These are phyloP conservation scores for Picea sitchensis DNA, from an alignment of 75 land plant genomes.

Conservation along the genomic window DNA sequence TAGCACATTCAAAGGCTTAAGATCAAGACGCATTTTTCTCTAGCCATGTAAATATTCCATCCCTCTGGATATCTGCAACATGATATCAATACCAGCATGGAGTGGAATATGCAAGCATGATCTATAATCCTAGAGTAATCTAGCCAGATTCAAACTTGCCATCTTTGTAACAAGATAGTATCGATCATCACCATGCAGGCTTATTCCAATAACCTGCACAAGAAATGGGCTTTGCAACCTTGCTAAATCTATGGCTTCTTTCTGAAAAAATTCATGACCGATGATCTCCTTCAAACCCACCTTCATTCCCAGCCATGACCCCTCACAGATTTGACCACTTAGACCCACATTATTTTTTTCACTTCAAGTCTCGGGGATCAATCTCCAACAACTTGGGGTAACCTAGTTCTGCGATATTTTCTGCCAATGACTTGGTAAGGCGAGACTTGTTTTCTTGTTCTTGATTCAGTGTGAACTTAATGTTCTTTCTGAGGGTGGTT, in stretches of 20 bases:
- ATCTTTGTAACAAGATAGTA: conserved; percentile 18
- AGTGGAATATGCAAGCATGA: conserved; percentile 11
- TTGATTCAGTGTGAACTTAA: too few relatives aligned
- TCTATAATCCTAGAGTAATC: neutral
- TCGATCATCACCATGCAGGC: neutral
- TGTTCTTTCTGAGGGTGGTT: too few relatives aligned
- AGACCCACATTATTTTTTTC: too few relatives aligned
- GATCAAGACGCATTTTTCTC: conserved; percentile 22
- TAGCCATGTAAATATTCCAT: conserved; percentile 25
- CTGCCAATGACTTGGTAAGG: too few relatives aligned
- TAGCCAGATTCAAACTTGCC: conserved; percentile 15
- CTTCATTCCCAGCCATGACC: too few relatives aligned
- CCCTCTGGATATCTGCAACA: conserved; percentile 30
- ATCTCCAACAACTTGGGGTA: too few relatives aligned
- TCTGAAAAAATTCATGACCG: conserved; percentile 5
- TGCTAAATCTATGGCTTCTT: conserved; percentile 11
- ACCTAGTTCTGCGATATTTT: too few relatives aligned
- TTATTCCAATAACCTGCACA: conserved; percentile 22
- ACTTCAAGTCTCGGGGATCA: too few relatives aligned
- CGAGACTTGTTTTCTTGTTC: too few relatives aligned
- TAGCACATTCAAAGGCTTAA: conserved; percentile 16
- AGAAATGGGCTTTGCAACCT: conserved; percentile 24
- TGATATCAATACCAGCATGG: conserved; percentile 16
- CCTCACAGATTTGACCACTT: too few relatives aligned
- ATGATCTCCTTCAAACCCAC: too few relatives aligned